Conservation (phyloP, 768 basidiomycete genomes). For the Tephrocybe sp. region DNA sequence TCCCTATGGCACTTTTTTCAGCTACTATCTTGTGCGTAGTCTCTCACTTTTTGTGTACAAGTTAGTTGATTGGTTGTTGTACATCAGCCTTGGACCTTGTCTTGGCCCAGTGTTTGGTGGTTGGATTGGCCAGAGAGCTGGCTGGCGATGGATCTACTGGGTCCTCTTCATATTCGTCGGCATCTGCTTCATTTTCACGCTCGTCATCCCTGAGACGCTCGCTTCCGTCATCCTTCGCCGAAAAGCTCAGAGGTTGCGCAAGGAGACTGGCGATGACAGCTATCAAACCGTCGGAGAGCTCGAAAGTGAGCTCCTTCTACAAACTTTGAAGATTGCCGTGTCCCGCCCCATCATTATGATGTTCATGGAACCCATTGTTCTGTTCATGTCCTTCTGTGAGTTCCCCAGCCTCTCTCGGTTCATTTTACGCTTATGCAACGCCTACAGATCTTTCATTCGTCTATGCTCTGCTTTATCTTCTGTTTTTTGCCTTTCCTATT, state of each 20-base stretch:
- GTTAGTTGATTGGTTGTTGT: not conserved
- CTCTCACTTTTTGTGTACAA: not conserved
- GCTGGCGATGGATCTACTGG: slow-evolving; percentile 51
- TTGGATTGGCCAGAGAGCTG: slow-evolving; percentile 44
- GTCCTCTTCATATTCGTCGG: slow-evolving; percentile 44
- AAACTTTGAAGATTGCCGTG: too few species aligned
- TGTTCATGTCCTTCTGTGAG: slow-evolving; percentile 11
- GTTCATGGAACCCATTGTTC: slow-evolving; percentile 7
- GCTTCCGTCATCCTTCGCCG: slow-evolving; percentile 43
- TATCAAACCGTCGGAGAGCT: slow-evolving; percentile 13
- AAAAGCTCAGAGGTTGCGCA: slow-evolving; percentile 40
- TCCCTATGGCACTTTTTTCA: slow-evolving; percentile 51
- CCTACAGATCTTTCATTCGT: slow-evolving; percentile 46
- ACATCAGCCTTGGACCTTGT: slow-evolving; percentile 40
- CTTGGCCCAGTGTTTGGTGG: slow-evolving; percentile 52
- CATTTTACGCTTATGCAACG: not conserved
- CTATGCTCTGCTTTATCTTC: slow-evolving; percentile 39
- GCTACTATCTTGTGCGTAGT: slow-evolving; percentile 44
- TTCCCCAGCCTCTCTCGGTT: not conserved
- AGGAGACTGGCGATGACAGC: slow-evolving; percentile 26
- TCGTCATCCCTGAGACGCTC: slow-evolving; percentile 54
- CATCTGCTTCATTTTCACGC: slow-evolving; percentile 32
- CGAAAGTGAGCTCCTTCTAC: slow-evolving; percentile 1
- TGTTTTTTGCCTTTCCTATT: slow-evolving; percentile 47
- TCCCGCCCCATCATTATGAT: slow-evolving; percentile 9